These are phyloP conservation scores for Globisporangium parvum DNA, from an alignment of 352 stramenopile genomes.

Conservation along the genomic window DNA sequence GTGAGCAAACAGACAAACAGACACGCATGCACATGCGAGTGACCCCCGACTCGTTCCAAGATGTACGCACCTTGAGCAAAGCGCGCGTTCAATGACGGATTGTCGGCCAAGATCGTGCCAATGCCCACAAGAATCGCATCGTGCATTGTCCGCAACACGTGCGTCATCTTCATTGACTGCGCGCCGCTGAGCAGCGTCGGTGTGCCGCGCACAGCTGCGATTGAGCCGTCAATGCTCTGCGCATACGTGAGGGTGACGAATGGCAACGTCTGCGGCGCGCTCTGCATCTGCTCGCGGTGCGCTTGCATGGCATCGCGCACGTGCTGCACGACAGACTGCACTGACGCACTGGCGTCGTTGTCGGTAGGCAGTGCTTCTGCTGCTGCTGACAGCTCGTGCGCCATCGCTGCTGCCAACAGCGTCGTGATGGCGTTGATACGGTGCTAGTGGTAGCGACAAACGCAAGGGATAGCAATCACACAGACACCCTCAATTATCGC, in stretches of 20 bases:
- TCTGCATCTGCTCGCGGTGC: neutral
- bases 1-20: neutral
- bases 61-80: constrained; percentile 36
- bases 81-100: constrained; percentile 80
- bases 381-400: too few relatives aligned
- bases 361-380: neutral
- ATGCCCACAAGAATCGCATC: constrained; percentile 86
- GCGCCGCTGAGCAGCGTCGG: constrained; percentile 66
- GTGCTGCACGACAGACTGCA: constrained; percentile 4
- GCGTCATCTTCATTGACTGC: constrained; percentile 84
- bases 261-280: constrained; percentile 21
- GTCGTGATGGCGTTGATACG: neutral
- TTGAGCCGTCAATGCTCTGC: constrained; percentile 86
- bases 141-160: constrained; percentile 79
- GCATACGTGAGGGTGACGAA: constrained; percentile 86
- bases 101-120: constrained; percentile 80
- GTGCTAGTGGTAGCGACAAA: neutral
- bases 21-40: too few relatives aligned
- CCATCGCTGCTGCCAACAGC: neutral
- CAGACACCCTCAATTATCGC: too few relatives aligned
- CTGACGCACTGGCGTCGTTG: neutral
- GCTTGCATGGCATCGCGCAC: constrained; percentile 7
- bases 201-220: constrained; percentile 55
- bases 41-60: too few relatives aligned
- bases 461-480: neutral